phyloP scores from a whole-genome alignment of 305 asterid species.

The Withania somnifera region DNA sequence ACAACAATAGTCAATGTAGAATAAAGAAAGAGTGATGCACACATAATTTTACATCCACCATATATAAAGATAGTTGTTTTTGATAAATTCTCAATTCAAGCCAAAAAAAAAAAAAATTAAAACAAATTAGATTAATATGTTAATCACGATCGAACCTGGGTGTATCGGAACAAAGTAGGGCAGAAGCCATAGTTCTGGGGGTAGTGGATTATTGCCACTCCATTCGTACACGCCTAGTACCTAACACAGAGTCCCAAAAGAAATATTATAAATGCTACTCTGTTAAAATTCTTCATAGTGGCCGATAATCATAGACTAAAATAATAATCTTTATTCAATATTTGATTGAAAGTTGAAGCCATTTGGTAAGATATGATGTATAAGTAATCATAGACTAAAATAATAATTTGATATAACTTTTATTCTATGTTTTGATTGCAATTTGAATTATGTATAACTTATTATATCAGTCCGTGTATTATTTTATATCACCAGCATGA shows the following conservation, averaged over 20 bases:
- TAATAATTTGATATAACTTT: too few relatives aligned
- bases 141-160: constrained; percentile 25
- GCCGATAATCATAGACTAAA: background rate
- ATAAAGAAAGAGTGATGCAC: too few relatives aligned
- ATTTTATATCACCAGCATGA: background rate
- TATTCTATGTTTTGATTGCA: background rate
- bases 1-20: too few relatives aligned
- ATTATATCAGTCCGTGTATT: background rate
- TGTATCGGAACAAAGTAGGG: constrained; percentile 40
- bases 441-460: background rate
- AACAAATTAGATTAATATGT: background rate
- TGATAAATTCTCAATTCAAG: too few relatives aligned
- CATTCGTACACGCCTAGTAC: constrained; percentile 45
- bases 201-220: constrained; percentile 49
- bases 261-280: background rate
- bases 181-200: constrained; percentile 50
- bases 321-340: too few relatives aligned
- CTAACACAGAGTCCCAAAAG: constrained; percentile 10
- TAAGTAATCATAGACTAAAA: too few relatives aligned
- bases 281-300: background rate
- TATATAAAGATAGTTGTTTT: too few relatives aligned
- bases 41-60: too few relatives aligned
- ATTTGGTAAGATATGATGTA: background rate
- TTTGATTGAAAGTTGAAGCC: too few relatives aligned
- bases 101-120: too few relatives aligned